Percentiles rank a stretch among this genome's conserved stretches.
These are phyloP conservation scores for Fusarium paranaense DNA, from an alignment of 2,329 filamentous ascomycete genomes.

Conservation along the genomic window DNA sequence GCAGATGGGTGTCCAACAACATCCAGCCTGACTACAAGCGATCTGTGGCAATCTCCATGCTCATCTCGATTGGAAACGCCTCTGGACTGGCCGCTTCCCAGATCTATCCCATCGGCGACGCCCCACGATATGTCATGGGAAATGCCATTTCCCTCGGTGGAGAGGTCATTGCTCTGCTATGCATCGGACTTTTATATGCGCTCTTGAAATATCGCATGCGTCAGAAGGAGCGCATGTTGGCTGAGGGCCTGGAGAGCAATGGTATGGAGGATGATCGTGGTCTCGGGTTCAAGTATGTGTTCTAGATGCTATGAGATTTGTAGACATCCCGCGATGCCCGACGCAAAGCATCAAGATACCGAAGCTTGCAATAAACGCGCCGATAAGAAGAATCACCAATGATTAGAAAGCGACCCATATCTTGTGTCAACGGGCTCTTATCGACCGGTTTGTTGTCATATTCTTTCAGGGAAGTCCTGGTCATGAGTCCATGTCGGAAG, in stretches of 20 bases:
- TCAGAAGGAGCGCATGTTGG: slow-evolving; percentile 40
- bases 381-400: background rate
- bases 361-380: background rate
- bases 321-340: background rate
- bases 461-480: background rate
- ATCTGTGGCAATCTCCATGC: slow-evolving; percentile 58
- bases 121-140: slow-evolving; percentile 46
- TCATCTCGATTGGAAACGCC: slow-evolving; percentile 60
- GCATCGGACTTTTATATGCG: slow-evolving; percentile 42
- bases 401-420: background rate
- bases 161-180: slow-evolving; percentile 40
- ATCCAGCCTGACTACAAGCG: slow-evolving; percentile 60
- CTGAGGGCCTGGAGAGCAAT: slow-evolving; percentile 37
- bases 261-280: slow-evolving; percentile 29
- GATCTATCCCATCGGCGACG: slow-evolving; percentile 49
- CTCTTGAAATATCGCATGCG: slow-evolving; percentile 45
- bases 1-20: slow-evolving; percentile 62
- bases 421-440: background rate
- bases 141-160: slow-evolving; percentile 45
- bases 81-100: slow-evolving; percentile 61
- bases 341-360: background rate
- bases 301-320: slow-evolving; percentile 35
- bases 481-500: background rate
- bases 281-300: slow-evolving; percentile 35
- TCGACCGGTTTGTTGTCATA: background rate